These are phyloP conservation scores for Malus asiatica DNA, from an alignment of 306 rosid species.

Conservation along the genomic window DNA sequence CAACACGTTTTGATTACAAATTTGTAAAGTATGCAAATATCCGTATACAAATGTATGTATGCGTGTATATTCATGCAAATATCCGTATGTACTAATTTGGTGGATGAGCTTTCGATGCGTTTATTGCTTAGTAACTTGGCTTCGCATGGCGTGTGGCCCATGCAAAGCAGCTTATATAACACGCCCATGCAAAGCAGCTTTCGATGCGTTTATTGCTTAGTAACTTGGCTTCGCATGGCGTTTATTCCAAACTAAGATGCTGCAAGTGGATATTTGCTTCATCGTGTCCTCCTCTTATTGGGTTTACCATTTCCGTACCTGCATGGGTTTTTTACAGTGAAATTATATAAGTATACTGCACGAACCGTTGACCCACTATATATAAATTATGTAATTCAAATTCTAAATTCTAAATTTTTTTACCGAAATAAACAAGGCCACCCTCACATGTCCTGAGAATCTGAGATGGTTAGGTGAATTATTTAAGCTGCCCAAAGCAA, in stretches of 20 bases:
- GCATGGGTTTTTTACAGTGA: background rate
- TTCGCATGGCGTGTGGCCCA: slow-evolving; percentile 22
- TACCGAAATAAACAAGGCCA: slow-evolving; percentile 19
- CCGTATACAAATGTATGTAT: background rate
- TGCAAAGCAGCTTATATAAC: background rate
- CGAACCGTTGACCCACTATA: slow-evolving; percentile 32
- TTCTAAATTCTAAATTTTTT: background rate
- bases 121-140: background rate
- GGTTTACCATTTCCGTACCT: background rate
- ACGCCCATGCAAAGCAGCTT: background rate
- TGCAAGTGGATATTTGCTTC: slow-evolving; percentile 25
- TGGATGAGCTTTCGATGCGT: background rate
- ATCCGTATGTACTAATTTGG: background rate
- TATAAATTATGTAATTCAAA: background rate
- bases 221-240: too few relatives aligned
- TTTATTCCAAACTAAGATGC: slow-evolving; percentile 15
- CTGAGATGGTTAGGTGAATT: background rate
- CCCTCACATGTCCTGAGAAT: slow-evolving; percentile 32
- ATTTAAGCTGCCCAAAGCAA: background rate
- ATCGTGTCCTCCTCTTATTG: background rate
- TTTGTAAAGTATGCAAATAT: background rate
- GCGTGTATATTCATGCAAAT: background rate
- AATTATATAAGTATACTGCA: background rate
- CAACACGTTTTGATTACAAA: too few relatives aligned
- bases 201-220: too few relatives aligned